A percentile compares a stretch with the other conserved stretches of the same genome.
Conservation (phyloP, 805 yeast species). For the Phaffomyces antillensis region DNA sequence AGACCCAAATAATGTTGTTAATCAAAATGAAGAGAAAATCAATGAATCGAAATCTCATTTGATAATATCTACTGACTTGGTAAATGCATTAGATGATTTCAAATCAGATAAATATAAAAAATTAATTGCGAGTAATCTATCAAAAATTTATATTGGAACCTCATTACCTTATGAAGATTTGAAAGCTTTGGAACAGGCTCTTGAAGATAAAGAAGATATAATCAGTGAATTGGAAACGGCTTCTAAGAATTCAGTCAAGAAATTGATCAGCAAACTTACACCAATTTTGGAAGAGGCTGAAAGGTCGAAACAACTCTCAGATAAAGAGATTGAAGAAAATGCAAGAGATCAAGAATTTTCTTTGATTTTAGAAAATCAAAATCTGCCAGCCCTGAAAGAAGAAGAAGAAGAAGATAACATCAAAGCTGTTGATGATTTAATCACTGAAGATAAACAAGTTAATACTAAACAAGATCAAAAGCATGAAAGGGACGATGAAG, state of each 20-base stretch:
- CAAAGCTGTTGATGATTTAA: not conserved
- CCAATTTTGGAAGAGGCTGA: constrained; percentile 16
- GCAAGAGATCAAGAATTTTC: constrained; percentile 21
- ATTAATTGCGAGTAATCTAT: constrained; percentile 43
- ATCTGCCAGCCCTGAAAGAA: constrained; percentile 12
- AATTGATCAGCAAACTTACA: constrained; percentile 20
- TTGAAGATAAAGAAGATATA: constrained; percentile 26
- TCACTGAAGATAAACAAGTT: not conserved
- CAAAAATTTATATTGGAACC: constrained; percentile 39
- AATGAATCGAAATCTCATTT: constrained; percentile 45
- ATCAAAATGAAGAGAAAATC: constrained; percentile 35
- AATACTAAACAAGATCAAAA: constrained; percentile 1
- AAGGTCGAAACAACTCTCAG: constrained; percentile 8
- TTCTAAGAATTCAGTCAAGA: constrained; percentile 28
- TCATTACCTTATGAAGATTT: constrained; percentile 22
- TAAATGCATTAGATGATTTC: constrained; percentile 39
- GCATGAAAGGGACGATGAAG: not conserved
- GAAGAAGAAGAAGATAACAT: constrained; percentile 15
- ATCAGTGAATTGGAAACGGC: constrained; percentile 25
- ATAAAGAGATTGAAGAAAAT: constrained; percentile 5
- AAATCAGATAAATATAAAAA: constrained; percentile 48
- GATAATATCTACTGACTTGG: constrained; percentile 45
- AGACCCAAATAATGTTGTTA: constrained; percentile 63
- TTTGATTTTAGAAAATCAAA: constrained; percentile 19
- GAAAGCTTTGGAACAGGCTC: constrained; percentile 19